phyloP scores from a whole-genome alignment of 1,139 yeast species.

The Scheffersomyces parashehatae region DNA sequence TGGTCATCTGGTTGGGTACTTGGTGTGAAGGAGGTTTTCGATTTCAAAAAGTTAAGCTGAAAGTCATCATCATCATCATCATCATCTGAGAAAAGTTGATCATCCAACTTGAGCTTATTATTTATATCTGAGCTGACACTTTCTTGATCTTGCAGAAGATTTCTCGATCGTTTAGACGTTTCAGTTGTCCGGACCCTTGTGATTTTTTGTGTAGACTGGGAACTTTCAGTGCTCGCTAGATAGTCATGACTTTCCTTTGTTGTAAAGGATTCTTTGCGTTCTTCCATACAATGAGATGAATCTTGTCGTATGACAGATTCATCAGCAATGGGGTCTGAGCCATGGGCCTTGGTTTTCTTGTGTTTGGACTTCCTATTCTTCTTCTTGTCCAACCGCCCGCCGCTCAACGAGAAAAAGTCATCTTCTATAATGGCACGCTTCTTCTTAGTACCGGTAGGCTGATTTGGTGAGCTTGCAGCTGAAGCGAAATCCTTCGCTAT shows the following conservation, averaged over 20 bases:
- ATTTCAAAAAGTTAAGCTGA: conserved; percentile 7
- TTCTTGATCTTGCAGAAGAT: neutral
- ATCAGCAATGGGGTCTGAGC: neutral
- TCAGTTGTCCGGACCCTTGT: neutral
- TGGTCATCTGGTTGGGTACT: conserved; percentile 2
- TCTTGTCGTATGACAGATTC: neutral
- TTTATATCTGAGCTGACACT: neutral
- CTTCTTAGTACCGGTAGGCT: conserved; percentile 4
- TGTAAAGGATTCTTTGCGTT: neutral
- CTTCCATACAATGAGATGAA: neutral
- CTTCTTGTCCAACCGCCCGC: conserved; percentile 9
- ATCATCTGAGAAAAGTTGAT: neutral
- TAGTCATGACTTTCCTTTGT: too few species aligned
- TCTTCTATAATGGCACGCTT: conserved; percentile 13
- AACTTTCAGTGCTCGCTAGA: neutral
- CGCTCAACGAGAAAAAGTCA: conserved; percentile 16
- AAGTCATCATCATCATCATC: conserved; percentile 13
- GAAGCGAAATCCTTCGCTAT: conserved; percentile 5
- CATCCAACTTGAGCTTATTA: neutral
- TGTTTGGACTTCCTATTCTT: conserved; percentile 21
- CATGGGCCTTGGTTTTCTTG: conserved; percentile 12
- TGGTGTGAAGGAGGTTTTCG: neutral
- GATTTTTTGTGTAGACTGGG: neutral
- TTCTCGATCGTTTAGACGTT: neutral
- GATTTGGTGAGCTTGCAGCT: neutral